Evolutionary conservation across 176 grass and related monocot species (phyloP), one percentile per base, ranked within the genome.

Genomic region (Carex cristatella): DNA sequence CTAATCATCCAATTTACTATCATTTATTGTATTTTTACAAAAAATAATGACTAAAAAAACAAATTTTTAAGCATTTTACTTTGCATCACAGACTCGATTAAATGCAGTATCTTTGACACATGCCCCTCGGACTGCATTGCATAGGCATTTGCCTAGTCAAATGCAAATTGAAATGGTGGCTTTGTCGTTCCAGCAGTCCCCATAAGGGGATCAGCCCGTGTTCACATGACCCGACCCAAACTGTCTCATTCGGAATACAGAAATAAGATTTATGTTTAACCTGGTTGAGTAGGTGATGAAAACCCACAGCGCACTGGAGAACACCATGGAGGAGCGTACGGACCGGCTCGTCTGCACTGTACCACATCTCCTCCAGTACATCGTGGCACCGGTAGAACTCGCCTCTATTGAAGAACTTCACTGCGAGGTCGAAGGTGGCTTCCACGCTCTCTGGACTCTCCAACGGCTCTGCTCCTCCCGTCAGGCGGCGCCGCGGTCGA

Each of bases 211-310:
- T 23, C 23, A 23, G 23, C 23, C 23, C 23, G 23, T 23, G 23
- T 23, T 23, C 23, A 23, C 23, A 23, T 23, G 23, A 23, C 23
- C 23, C 23, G 23, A 23, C 5, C 18, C 53, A 28, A 77, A 63
- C 16, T 48, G 3, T 16, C 2, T 32, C 33, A 66, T 7, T 18
- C 23, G 23, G 23, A 23, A 23, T 23, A 23, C 23, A 23, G 23
- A 23, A 23, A 23, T 23, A 23, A 23, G 23, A 23, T 23, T 23
- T 23, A 23, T 23, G 23, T 23, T 23, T 23, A 23, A 87, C 93
- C 85, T 94, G 90, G 88, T 90, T 92, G 89, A 97, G 92, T 67
- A 97, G 92, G 79, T 97, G 94, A 88, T 97, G 89, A 59, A 97
- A 91, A 1, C 87, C 94, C 46, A 94, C 92, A 82, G 92, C 87